Evolutionary conservation across 441 rosid genomes (phyloP).

Genomic region (Cnidoscolus chayamansa): DNA sequence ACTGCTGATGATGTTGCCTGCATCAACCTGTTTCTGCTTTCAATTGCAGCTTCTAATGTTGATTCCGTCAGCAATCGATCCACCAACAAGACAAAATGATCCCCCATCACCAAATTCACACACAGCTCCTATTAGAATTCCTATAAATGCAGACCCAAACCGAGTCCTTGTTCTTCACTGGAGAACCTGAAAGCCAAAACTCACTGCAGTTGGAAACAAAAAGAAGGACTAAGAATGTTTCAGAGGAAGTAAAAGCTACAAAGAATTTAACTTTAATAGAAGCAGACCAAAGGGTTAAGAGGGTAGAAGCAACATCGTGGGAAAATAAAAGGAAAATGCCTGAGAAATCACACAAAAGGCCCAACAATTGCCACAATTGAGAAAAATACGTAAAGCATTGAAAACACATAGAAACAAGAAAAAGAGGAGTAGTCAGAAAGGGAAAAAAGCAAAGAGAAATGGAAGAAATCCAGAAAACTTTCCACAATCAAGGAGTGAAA

Average conservation of each 20-base stretch:
- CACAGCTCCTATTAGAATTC: conserved; percentile 9
- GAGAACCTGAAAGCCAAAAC: conserved; percentile 32
- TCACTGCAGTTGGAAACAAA: background rate
- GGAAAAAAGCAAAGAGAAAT: conserved; percentile 11
- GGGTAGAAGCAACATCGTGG: no score
- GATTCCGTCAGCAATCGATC: conserved; percentile 89
- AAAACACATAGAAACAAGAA: conserved; percentile 18
- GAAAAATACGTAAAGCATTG: conserved; percentile 21
- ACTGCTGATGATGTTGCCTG: conserved; percentile 38
- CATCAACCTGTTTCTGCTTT: conserved; percentile 57
- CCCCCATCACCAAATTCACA: conserved; percentile 54
- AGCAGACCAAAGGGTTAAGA: background rate
- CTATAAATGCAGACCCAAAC: conserved; percentile 21
- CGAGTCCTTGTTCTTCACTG: conserved; percentile 27
- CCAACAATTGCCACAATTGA: conserved; percentile 28
- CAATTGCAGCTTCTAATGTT: conserved; percentile 79
- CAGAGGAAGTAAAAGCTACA: no score
- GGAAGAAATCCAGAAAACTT: conserved; percentile 28
- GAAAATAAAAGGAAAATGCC: conserved; percentile 12
- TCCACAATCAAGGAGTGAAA: conserved; percentile 26
- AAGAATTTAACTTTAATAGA: background rate
- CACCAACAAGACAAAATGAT: conserved; percentile 87
- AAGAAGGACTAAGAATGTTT: background rate
- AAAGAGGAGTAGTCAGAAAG: conserved; percentile 28
- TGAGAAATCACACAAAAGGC: conserved; percentile 11